Evolutionary conservation across 495 filamentous ascomycete genomes (phyloP), one percentile per base, ranked within the genome.

Genomic region (Penicillium canariense): DNA sequence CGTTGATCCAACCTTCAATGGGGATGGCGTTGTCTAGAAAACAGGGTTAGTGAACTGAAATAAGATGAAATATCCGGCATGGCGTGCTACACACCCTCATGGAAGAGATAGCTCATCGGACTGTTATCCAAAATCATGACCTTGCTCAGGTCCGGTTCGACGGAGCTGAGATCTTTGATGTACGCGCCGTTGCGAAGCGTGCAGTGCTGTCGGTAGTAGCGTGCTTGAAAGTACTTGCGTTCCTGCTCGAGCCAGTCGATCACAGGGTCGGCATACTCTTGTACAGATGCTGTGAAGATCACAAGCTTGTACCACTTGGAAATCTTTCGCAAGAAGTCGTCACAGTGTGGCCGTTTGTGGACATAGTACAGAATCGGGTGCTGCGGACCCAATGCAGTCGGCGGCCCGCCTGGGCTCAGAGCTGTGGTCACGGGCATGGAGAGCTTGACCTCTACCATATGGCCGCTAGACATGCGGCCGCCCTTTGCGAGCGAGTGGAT

Each of bases 81-180:
- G 4, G 10, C 2, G 4, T 15, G 48, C 20, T 28, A 40, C 61
- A 22, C 68, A 96, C 94, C 95, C 84, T 96, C 90, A 68, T 98
- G 94, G 76, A 98, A 98, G 76, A 96, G 90, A 70, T 98, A 98
- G 73, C 92, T 96, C 78, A 96, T 84, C 12, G 94, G 95, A 67
- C 91, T 96, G 65, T 98, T 98, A 73, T 98, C 94, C 66, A 97
- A 76, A 58, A 98, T 98, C 88, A 97, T 96, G 44, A 97, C 94
- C 74, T 87, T 91, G 66, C 91, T 96, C 68, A 98, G 74, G 67
- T 97, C 93, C 30, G 93, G 90, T 77, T 98, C 94, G 23, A 98
- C 90, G 20, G 90, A 88, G 70, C 90, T 93, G 47, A 98, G 79
- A 70, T 98, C 94, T 72, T 98, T 98, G 75, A 98, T 97, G 58